Evolutionary conservation across 1,284 basidiomycete genomes (phyloP).

Genomic region (Puccinia coronata): DNA sequence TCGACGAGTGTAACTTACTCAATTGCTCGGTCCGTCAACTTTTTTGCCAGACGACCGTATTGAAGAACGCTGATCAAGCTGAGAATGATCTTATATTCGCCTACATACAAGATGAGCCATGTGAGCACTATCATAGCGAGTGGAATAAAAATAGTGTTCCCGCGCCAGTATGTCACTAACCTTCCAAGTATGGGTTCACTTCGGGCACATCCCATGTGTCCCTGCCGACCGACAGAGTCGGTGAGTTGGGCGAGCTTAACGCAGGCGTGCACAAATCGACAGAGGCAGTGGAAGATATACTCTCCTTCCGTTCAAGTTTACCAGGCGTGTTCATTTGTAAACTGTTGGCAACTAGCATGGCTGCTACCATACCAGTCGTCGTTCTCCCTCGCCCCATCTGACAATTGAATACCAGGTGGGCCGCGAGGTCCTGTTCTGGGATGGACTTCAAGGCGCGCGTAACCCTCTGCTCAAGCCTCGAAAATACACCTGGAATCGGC

Average conservation of each 20-base stretch:
- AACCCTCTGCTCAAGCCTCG: slow-evolving; percentile 74
- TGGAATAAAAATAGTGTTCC: not conserved
- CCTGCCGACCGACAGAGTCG: slow-evolving; percentile 25
- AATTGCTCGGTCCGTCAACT: slow-evolving; percentile 80
- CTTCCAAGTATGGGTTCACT: slow-evolving; percentile 80
- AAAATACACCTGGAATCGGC: slow-evolving; percentile 80
- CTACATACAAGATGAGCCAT: slow-evolving; percentile 62
- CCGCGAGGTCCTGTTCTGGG: slow-evolving; percentile 57
- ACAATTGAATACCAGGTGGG: slow-evolving; percentile 82
- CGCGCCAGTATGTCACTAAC: slow-evolving; percentile 61
- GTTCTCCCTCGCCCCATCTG: slow-evolving; percentile 72
- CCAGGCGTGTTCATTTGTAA: slow-evolving; percentile 59
- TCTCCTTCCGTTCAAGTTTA: slow-evolving; percentile 62
- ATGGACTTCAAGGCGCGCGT: slow-evolving; percentile 67
- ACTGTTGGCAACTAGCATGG: slow-evolving; percentile 80
- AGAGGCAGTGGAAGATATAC: slow-evolving; percentile 51
- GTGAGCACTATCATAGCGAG: slow-evolving; percentile 51
- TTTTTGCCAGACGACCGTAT: slow-evolving; percentile 88
- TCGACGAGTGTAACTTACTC: slow-evolving; percentile 67
- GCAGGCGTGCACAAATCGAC: slow-evolving; percentile 59
- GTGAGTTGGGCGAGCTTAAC: slow-evolving; percentile 65
- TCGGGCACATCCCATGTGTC: slow-evolving; percentile 64
- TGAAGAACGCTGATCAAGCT: slow-evolving; percentile 87
- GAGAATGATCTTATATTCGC: slow-evolving; percentile 95
- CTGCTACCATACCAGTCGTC: slow-evolving; percentile 80